Evolutionary conservation across 2,329 filamentous ascomycete species (phyloP), one percentile per base, ranked within the genome.

Genomic region (Mariannaea elegans): DNA sequence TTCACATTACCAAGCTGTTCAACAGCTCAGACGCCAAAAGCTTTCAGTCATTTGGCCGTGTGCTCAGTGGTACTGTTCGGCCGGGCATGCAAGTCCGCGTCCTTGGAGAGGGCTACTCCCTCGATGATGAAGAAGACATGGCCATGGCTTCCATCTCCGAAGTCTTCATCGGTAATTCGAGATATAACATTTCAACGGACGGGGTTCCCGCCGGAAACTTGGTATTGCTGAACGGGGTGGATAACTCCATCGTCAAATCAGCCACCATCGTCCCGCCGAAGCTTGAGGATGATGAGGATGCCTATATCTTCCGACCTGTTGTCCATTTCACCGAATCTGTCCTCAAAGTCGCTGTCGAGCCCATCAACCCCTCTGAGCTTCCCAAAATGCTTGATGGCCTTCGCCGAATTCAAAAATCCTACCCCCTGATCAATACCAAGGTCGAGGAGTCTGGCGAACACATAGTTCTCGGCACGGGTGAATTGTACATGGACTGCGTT

Each of bases 401-500:
- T 47, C 89, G 95, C 49, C 97, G 97, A 74, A 91, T 99, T 78
- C 97, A 97, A 82, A 99, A 99, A 78, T 97, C 92, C 70, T 99
- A 98, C 70, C 95, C 95, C 27, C 84, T 99, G 23, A 92, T 98
- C 69, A 92, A 91, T 12, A 99, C 95, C 4, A 98, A 98, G 76
- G 95, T 99, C 3, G 95, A 99, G 75, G 95, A 99, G 78, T 97
- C 93, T 2, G 95, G 95, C 49, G 95, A 99, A 77, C 95, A 99
- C 73, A 90, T 99, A 65, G 85, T 99, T 45, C 86, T 99, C 4
- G 95, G 95, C 21, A 99, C 95, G 0, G 95, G 95, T 61, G 95
- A 99, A 76, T 83, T 99, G n/a, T 99, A 99, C 80, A 98, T 99
- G 94, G 95, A 99, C 76, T 99, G 95, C 71, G 94, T 99, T 3